Evolutionary conservation across 768 basidiomycete genomes (phyloP), one percentile per base, ranked within the genome.

Genomic region (Suillus placidus): DNA sequence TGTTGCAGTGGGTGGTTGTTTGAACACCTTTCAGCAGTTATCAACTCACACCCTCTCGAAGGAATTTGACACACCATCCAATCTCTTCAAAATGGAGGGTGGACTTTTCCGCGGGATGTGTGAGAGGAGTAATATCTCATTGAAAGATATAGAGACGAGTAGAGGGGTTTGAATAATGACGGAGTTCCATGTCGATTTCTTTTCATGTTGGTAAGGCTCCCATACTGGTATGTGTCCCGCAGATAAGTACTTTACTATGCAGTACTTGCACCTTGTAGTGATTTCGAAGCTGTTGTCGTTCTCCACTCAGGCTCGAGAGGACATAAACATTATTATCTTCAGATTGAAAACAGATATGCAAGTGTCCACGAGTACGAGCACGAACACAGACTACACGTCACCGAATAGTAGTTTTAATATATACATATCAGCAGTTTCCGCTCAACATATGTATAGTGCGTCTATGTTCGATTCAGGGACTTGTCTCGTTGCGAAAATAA

Each of bases 81-180:
- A 81, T 37, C 51, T 52, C 14, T 52, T 52, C 16, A 30, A 75
- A 23, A 73, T 72, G 6, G 66, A 76, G 3, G 80, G 79, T 55
- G 83, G 89, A 3, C 80, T 88, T 40, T 91, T 91, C 80, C 78
- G 82, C 23, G 80, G 80, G 23, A 84, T 92, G 77, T 90, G 89
- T 71, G 81, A 84, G 34, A 79, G 84, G 68, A 83, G 81, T 57
- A 80, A 80, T 43, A 84, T 89, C 58, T 79, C 81, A 2, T 64
- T 79, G 14, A 77, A 77, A 18, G 87, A 88, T 70, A 83, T 88
- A 47, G 55, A 68, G 55, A 34, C n/a, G 61, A 43, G 65, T 62
- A 30, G 23, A 40, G 42, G 23, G 32, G 30, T 30, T 30, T 52
- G 14, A 30, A 52, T 30, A 16, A 16, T 30, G 49, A 23, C 6